These are phyloP conservation scores for Coriolopsis trogii DNA, from an alignment of 1,284 basidiomycete genomes.

Conservation along the genomic window DNA sequence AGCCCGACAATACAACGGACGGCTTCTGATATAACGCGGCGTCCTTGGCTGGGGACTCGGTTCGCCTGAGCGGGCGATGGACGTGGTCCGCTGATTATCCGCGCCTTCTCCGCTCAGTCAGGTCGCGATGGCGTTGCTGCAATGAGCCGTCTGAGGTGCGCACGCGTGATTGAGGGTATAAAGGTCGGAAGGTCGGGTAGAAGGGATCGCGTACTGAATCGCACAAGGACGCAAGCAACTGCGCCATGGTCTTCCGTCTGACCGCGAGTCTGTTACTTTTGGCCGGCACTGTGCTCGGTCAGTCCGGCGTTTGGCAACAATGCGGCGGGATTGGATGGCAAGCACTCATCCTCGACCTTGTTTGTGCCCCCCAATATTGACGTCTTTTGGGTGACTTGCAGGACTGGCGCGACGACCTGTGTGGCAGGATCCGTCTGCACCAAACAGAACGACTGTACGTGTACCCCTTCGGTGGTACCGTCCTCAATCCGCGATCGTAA, in stretches of 20 bases:
- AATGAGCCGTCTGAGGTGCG: too few relatives aligned
- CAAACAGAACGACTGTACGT: constrained; percentile 45
- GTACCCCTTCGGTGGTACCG: neutral
- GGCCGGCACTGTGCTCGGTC: constrained; percentile 23
- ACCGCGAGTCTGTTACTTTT: constrained; percentile 16
- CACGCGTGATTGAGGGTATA: constrained; percentile 7
- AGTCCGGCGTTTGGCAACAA: constrained; percentile 42
- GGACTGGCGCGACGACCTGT: constrained; percentile 50
- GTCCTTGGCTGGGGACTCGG: constrained; percentile 10
- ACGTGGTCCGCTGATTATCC: constrained; percentile 30
- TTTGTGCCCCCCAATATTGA: neutral
- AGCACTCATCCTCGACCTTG: constrained; percentile 16
- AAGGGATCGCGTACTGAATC: neutral
- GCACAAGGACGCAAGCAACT: neutral
- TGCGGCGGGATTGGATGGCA: constrained; percentile 56
- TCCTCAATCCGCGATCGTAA: too few relatives aligned
- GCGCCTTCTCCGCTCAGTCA: constrained; percentile 26
- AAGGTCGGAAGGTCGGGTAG: neutral
- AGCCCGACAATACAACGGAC: constrained; percentile 22
- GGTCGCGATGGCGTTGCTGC: neutral
- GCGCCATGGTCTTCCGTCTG: constrained; percentile 23
- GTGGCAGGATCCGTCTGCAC: constrained; percentile 44
- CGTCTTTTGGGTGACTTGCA: constrained; percentile 18
- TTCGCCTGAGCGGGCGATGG: neutral
- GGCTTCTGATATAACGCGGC: constrained; percentile 10